Evolutionary conservation across 1,284 basidiomycete species (phyloP).

Genomic region (Ceratobasidium sp.): DNA sequence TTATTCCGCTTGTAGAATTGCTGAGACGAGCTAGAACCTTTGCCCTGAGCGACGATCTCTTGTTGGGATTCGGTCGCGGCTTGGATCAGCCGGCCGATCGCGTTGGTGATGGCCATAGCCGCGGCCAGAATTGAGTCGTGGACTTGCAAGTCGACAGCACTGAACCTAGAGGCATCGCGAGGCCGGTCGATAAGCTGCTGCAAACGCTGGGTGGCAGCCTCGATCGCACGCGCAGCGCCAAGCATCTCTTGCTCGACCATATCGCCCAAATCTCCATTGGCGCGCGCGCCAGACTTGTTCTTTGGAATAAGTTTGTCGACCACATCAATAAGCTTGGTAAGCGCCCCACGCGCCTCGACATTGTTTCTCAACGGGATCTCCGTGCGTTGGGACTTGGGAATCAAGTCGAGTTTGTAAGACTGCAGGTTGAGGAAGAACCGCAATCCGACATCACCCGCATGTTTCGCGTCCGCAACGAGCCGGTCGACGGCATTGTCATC

Average conservation of each 20-base stretch:
- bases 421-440: conserved; percentile 96
- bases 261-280: conserved; percentile 94
- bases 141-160: conserved; percentile 91
- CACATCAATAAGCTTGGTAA: conserved; percentile 84
- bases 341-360: conserved; percentile 79
- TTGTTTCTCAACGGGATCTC: conserved; percentile 92
- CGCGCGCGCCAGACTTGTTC: conserved; percentile 75
- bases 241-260: conserved; percentile 97
- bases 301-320: conserved; percentile 90
- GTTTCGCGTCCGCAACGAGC: conserved; percentile 85
- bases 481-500: conserved; percentile 93
- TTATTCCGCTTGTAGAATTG: conserved; percentile 99
- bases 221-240: conserved; percentile 92
- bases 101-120: conserved; percentile 92
- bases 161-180: conserved; percentile 82
- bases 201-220: conserved; percentile 87
- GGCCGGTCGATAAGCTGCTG: conserved; percentile 91
- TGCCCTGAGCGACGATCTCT: conserved; percentile 96
- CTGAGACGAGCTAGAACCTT: conserved; percentile 87
- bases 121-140: conserved; percentile 97
- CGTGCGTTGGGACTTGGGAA: conserved; percentile 75
- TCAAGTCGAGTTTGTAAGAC: conserved; percentile 88
- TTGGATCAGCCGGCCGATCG: conserved; percentile 93
- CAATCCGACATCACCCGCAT: conserved; percentile 85
- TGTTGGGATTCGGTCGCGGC: conserved; percentile 97